A percentile compares a stretch with the other conserved stretches of the same genome.
Evolutionary conservation across 1,284 basidiomycete species (phyloP).

Genomic region (Leccinum subrobustum): DNA sequence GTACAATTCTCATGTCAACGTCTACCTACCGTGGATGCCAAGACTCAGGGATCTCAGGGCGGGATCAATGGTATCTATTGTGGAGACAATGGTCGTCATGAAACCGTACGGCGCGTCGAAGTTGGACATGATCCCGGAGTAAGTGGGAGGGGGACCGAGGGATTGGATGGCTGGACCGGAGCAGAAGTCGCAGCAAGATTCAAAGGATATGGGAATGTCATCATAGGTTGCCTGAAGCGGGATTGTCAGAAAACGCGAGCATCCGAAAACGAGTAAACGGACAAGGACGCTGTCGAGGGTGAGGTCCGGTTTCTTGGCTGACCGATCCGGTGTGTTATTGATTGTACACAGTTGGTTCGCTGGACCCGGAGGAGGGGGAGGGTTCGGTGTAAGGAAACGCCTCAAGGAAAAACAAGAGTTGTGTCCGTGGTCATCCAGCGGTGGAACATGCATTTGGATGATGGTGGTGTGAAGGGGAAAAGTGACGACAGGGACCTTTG

Average conservation of each 20-base stretch:
- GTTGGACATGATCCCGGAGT: slow-evolving; percentile 34
- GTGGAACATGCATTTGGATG: slow-evolving; percentile 21
- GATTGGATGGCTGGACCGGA: slow-evolving; percentile 8
- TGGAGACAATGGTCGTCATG: slow-evolving; percentile 42
- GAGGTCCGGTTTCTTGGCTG: slow-evolving; percentile 5
- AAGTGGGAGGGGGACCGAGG: slow-evolving; percentile 40
- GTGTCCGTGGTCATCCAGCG: slow-evolving; percentile 27
- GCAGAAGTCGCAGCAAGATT: slow-evolving; percentile 34
- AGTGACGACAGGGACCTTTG: slow-evolving; percentile 5
- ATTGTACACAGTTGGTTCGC: neutral
- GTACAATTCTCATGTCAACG: neutral
- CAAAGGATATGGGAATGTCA: slow-evolving; percentile 30
- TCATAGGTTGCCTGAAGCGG: slow-evolving; percentile 13
- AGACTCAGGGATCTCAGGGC: slow-evolving; percentile 54
- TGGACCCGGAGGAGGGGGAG: neutral
- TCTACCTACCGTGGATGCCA: slow-evolving; percentile 53
- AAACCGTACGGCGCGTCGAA: slow-evolving; percentile 27
- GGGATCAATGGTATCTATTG: slow-evolving; percentile 45
- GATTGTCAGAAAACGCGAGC: slow-evolving; percentile 3
- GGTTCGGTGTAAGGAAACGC: slow-evolving; percentile 18
- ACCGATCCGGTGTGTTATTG: neutral
- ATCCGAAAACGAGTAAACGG: slow-evolving; percentile 5
- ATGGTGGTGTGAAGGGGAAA: slow-evolving; percentile 5
- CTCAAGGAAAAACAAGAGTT: slow-evolving; percentile 23
- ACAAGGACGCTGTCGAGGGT: slow-evolving; percentile 11